Base-by-base conservation (phyloP, 305 asterid genomes). In the Striga hermonthica region DNA sequence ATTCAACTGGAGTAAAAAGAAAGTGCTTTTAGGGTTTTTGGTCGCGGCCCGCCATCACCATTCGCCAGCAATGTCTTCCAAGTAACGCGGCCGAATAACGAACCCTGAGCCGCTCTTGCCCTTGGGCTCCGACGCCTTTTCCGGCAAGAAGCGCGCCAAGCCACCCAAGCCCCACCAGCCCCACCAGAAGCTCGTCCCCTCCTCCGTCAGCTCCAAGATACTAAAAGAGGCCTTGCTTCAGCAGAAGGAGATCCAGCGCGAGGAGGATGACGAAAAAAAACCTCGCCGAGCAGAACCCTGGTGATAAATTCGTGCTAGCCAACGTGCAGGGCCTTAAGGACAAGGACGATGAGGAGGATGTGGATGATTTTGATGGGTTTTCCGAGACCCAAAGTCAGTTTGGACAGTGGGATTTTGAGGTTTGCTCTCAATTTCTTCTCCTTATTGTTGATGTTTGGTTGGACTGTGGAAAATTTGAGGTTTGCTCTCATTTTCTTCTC, bases 81-180 rank as follows among this genome's bases (percentile, higher is more conserved):
- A 82, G 91, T 89, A 87, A 69, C 93, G 97, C 15, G 53, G 31
- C 34, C 69, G 98, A 61, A 72, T 83, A 11, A 87, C 91, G 4
- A 92, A 89, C 66, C 96, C 93, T 3, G 97, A 89, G 80, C 93
- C 96, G 0, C 87, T 89, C 68, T 57, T 75, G 11, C 85, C 89
- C 5, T 60, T 82, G n/a, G 84, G 74, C 15, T 68, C 80, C 9
- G 88, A 83, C 60, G 70, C 83, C 4, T 74, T 84, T 39, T 66
- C 88, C 58, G 68, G 84, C 52, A 83, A 74, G 72, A 84, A 84
- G 71, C 95, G 95, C 31, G 28, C 79, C 7, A 92, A 85, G 71
- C 73, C 82, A n/a, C 80, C 88, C 35, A 93, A 93, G 74, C 61
- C 52, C 53, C 98, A 90, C 75, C 97, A 93, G 82, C 74, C 76